Evolutionary conservation across 176 grass and related monocot genomes (phyloP).

Genomic region (Rhynchospora breviuscula): DNA sequence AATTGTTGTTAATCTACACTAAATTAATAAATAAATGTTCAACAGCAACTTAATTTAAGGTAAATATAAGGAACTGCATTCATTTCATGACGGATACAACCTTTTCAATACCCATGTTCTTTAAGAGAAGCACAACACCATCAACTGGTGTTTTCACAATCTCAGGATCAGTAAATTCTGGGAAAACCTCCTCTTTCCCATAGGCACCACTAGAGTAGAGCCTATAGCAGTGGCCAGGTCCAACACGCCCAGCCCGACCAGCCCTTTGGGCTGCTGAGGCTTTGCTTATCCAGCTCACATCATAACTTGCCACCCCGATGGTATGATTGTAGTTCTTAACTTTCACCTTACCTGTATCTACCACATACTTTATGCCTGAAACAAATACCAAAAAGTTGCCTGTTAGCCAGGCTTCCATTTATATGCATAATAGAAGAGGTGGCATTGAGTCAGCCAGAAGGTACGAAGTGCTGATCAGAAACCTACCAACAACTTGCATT

Average conservation of each 20-base stretch:
- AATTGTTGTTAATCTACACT: not conserved
- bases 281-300: constrained; percentile 96
- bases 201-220: constrained; percentile 88
- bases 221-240: constrained; percentile 89
- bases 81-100: constrained; percentile 32
- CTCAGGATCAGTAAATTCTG: constrained; percentile 76
- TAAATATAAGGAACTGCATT: not conserved
- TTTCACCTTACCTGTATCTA: constrained; percentile 97
- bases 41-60: not conserved
- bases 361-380: constrained; percentile 80
- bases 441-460: not conserved
- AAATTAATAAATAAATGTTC: not conserved
- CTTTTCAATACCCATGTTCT: constrained; percentile 88
- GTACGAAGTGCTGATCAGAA: not conserved
- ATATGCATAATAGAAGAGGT: not conserved
- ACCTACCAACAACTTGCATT: not conserved
- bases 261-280: constrained; percentile 81
- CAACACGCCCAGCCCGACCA: constrained; percentile 88
- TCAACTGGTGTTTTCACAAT: constrained; percentile 87
- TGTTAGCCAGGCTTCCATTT: not conserved
- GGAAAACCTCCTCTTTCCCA: constrained; percentile 88
- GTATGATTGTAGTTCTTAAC: constrained; percentile 80
- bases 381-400: constrained; percentile 2
- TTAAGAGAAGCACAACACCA: constrained; percentile 86
- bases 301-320: constrained; percentile 72